Evolutionary conservation across 2,329 filamentous ascomycete species (phyloP), one percentile per base, ranked within the genome.

Genomic region (Sphaceloma murrayae): DNA sequence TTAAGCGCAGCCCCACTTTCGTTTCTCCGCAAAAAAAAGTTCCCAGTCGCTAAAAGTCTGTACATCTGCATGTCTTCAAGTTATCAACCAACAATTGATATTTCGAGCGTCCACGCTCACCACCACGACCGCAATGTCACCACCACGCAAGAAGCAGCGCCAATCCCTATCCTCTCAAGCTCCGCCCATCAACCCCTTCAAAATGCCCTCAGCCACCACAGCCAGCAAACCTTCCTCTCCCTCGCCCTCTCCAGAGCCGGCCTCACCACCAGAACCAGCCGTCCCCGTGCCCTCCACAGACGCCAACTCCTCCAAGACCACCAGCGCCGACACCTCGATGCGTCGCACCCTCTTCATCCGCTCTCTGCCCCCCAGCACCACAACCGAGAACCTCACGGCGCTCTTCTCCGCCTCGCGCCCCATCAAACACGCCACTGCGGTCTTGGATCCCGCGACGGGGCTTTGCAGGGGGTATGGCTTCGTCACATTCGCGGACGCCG

Each of bases 371-470:
- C 67, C 80, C 16, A 75, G 73, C 17, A 80, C 82, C 27, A 96
- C 88, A 24, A 85, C 77, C 59, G 87, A 95, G 57, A 74, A 74
- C 43, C 72, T 98, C 51, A 85, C 87, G 48, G 80, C 86, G 48
- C 82, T 88, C 63, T 98, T 98, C 66, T 96, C 91, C 5, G 78
- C 95, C 61, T 83, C 87, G 48, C 96, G 85, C 56, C 88, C 93
- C 5, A 77, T 98, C 60, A 96, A 95, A 64, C 89, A 96, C 64
- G 89, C 91, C 43, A 85, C 83, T n/a, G 87, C 94, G 3, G 87
- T 98, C 29, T 67, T 82, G 46, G 89, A 98, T 60, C 78, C 83
- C 11, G 72, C 79, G 52, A 94, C 88, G 2, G 94, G 94, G 58
- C 70, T 80, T 54, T 95, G 86, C 10, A 82, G 85, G 59, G 89